Base-by-base conservation (phyloP, 139 green algal genomes). In the Trebouxia sp. region DNA sequence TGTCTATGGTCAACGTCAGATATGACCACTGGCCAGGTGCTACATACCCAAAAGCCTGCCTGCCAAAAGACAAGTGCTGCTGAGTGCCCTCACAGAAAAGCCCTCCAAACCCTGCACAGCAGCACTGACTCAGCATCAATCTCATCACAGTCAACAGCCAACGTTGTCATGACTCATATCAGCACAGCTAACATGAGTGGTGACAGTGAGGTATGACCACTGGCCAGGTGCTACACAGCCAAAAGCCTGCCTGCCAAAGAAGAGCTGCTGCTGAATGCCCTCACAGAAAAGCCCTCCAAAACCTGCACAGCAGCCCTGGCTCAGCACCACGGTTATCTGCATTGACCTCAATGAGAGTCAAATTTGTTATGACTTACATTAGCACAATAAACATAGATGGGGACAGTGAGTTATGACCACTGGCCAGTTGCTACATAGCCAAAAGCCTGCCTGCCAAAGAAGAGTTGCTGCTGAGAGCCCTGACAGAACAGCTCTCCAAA, bases 1-100 rank as follows among this genome's bases (percentile, higher is more conserved):
- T 32, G 12, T 15, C 43, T 5, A 72, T 12, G 12, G 62, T 45
- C 12, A 72, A 35, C 15, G 62, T 28, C 3, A 72, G 43, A 17
- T 72, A 72, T 6, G 62, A 72, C 62, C 62, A 72, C 35, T 72
- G 62, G 11, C 62, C 62, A n/a, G 62, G 62, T 22, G 42, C 62
- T 7, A 72, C n/a, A 37, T 43, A 72, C 14, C 62, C 62, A 45
- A 45, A 35, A 28, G 35, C 28, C 32, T 72, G 62, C 20, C 43
- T 32, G 6, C 62, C 62, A 0, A 72, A 35, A 22, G 43, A 32
- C 62, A 45, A 35, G 14, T 12, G 0, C 11, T 43, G 32, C 32
- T 72, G 62, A 14, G 62, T 72, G 30, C 62, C 62, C 28, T 72
- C 62, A 72, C 62, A 72, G 35, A 43, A 72, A 10, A 72, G 9